These are phyloP conservation scores for Trichosporon asahii DNA, from an alignment of 1,284 basidiomycete species.

Conservation along the genomic window DNA sequence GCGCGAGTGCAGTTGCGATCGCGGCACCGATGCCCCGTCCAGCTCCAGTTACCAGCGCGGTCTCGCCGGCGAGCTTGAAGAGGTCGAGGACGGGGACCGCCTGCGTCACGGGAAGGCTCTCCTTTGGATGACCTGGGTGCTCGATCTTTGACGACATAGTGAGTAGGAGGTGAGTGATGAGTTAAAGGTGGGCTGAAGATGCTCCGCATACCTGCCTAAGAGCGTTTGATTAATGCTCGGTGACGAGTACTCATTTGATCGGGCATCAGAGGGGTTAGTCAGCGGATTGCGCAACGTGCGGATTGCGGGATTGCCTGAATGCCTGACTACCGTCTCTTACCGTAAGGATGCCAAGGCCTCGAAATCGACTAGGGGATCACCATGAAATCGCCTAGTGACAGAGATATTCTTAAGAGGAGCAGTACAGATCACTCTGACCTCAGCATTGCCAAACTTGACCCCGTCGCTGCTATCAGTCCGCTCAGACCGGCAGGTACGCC, in stretches of 20 bases:
- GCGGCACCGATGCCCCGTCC: conserved; percentile 32
- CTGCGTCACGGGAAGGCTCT: conserved; percentile 18
- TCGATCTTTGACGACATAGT: not conserved
- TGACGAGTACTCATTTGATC: not conserved
- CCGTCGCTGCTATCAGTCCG: not conserved
- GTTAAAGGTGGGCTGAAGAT: not conserved
- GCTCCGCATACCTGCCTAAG: not conserved
- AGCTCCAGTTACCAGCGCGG: conserved; percentile 40
- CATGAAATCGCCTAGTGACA: too few species aligned
- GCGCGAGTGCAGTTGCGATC: conserved; percentile 50
- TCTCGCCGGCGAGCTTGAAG: conserved; percentile 48
- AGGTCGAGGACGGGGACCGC: conserved; percentile 26
- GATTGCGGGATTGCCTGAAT: not conserved
- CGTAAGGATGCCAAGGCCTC: not conserved
- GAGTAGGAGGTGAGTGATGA: not conserved
- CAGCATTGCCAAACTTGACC: not conserved
- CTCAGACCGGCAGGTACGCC: not conserved
- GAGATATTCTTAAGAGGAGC: not conserved
- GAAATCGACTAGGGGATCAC: not conserved
- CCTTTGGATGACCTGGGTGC: not conserved
- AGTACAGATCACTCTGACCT: not conserved
- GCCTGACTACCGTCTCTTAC: not conserved
- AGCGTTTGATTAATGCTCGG: not conserved
- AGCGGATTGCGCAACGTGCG: not conserved
- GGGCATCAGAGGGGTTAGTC: not conserved